Percentiles rank a stretch among this genome's conserved stretches.
These are phyloP conservation scores for Lactuca saligna DNA, from an alignment of 129 eudicot genomes.

Conservation along the genomic window DNA sequence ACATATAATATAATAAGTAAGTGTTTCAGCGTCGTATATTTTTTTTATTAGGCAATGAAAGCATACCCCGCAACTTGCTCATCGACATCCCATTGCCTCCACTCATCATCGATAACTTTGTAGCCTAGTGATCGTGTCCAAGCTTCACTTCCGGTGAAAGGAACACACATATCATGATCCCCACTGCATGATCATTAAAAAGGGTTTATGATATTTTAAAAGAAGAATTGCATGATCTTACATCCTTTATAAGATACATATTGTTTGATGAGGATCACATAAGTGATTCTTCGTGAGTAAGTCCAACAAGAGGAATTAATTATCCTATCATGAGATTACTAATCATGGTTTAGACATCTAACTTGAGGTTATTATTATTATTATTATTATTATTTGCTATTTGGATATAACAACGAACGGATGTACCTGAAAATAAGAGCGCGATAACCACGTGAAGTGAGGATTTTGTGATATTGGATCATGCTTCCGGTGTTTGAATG, in stretches of 20 bases:
- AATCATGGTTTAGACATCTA: no score
- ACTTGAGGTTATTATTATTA: no score
- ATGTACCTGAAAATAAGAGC: slow-evolving; percentile 87
- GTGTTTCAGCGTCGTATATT: background rate
- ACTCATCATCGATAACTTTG: slow-evolving; percentile 53
- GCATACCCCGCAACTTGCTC: slow-evolving; percentile 89
- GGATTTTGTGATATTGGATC: slow-evolving; percentile 85
- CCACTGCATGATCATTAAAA: slow-evolving; percentile 47
- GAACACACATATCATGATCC: slow-evolving; percentile 99
- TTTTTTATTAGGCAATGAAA: background rate
- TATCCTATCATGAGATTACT: no score
- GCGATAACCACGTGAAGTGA: slow-evolving; percentile 73
- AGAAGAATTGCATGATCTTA: no score
- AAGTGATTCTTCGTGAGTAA: no score
- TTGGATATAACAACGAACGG: no score
- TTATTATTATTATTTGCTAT: no score
- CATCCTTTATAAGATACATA: no score
- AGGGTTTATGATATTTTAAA: no score
- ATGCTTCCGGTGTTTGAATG: slow-evolving; percentile 88
- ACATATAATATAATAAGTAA: background rate
- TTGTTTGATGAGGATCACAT: no score
- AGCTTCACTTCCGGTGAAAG: slow-evolving; percentile 89
- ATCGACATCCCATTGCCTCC: slow-evolving; percentile 84
- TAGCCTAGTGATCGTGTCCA: slow-evolving; percentile 94
- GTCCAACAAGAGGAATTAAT: no score